A percentile compares a stretch with the other conserved stretches of the same genome.
These are phyloP conservation scores for Helicocarpus griseus DNA, from an alignment of 2,329 filamentous ascomycete genomes.

Conservation along the genomic window DNA sequence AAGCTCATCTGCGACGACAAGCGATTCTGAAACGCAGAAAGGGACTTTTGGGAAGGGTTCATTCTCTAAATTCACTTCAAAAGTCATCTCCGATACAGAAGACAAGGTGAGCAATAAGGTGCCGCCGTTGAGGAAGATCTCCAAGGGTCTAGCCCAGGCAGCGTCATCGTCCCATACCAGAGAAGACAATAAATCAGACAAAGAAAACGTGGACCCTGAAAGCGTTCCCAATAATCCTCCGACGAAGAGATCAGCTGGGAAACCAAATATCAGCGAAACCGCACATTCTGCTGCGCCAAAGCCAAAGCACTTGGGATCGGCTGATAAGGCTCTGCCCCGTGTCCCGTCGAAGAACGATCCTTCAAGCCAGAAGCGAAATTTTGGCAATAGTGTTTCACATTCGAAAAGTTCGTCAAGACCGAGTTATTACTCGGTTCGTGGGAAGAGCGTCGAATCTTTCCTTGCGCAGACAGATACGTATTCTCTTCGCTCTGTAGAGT, in stretches of 20 bases:
- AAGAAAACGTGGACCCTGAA: constrained; percentile 14
- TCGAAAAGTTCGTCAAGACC: constrained; percentile 14
- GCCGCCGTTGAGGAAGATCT: constrained; percentile 10
- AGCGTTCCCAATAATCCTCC: constrained; percentile 10
- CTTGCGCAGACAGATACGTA: constrained; percentile 35
- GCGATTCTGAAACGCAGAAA: constrained; percentile 17
- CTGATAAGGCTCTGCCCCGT: constrained; percentile 4
- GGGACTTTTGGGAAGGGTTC: constrained; percentile 19
- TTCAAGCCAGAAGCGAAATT: not conserved
- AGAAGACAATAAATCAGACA: constrained; percentile 13
- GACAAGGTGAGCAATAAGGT: constrained; percentile 18
- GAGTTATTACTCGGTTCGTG: constrained; percentile 27
- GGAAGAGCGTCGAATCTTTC: constrained; percentile 31
- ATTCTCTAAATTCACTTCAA: constrained; percentile 26
- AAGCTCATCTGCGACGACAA: constrained; percentile 13
- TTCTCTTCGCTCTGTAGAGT: constrained; percentile 26
- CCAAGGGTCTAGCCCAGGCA: constrained; percentile 12
- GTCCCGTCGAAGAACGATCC: constrained; percentile 1
- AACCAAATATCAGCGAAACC: constrained; percentile 10
- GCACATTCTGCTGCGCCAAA: constrained; percentile 1
- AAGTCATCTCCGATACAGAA: constrained; percentile 20
- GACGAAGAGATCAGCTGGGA: constrained; percentile 7
- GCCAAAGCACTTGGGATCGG: constrained; percentile 4
- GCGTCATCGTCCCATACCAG: constrained; percentile 2
- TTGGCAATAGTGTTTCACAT: constrained; percentile 13